Percentiles rank a stretch among this genome's conserved stretches.
phyloP scores from a whole-genome alignment of 441 rosid genomes.

The Croton laevigatus region DNA sequence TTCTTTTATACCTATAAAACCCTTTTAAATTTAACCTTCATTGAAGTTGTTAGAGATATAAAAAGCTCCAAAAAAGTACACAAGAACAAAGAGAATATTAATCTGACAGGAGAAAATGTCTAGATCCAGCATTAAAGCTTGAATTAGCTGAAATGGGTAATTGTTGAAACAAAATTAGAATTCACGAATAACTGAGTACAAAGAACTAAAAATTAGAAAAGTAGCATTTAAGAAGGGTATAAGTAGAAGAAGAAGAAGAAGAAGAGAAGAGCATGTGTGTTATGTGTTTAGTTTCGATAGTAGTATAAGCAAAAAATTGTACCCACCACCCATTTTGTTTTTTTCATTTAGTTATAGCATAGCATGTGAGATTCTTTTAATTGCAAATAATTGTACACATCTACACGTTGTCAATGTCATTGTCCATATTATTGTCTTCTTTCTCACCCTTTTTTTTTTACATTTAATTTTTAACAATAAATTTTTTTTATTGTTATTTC shows the following conservation, averaged over 20 bases:
- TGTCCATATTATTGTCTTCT: too few relatives aligned
- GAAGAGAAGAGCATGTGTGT: neutral
- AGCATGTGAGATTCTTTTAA: too few relatives aligned
- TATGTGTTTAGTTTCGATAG: too few relatives aligned
- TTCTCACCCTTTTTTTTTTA: too few relatives aligned
- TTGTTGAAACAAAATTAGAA: constrained; percentile 14
- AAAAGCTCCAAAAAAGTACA: neutral
- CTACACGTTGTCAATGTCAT: too few relatives aligned
- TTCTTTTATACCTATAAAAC: constrained; percentile 11
- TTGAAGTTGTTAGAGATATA: neutral
- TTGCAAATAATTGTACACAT: too few relatives aligned
- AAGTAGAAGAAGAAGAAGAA: neutral
- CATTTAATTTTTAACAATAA: too few relatives aligned
- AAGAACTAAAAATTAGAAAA: neutral
- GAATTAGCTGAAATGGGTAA: constrained; percentile 14
- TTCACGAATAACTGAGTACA: neutral
- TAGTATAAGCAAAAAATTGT: too few relatives aligned
- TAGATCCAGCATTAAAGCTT: constrained; percentile 26
- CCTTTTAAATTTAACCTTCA: constrained; percentile 13
- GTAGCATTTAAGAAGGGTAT: constrained; percentile 16
- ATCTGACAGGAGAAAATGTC: neutral
- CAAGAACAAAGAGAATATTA: neutral
- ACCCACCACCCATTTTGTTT: too few relatives aligned
- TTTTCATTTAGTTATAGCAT: too few relatives aligned
- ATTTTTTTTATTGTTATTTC: too few relatives aligned